Conservation (phyloP, 768 basidiomycete species). For the Coprinopsis marcescibilis region DNA sequence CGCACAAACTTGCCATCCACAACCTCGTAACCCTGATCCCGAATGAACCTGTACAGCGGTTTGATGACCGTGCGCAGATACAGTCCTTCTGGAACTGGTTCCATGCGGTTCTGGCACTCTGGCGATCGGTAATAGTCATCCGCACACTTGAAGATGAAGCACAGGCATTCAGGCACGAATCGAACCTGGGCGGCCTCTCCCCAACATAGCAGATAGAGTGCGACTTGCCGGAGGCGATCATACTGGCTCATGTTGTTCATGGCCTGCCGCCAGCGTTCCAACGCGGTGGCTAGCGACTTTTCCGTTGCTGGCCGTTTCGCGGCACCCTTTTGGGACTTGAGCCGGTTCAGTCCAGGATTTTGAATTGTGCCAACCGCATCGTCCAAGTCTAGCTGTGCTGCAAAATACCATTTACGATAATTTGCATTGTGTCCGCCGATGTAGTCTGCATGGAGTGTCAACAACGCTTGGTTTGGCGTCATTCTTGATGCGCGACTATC, state of each 20-base stretch:
- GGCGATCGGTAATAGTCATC: slow-evolving; percentile 99
- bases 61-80: slow-evolving; percentile 89
- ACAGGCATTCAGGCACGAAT: slow-evolving; percentile 93
- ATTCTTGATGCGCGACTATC: slow-evolving; percentile 96
- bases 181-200: slow-evolving; percentile 97
- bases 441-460: slow-evolving; percentile 97
- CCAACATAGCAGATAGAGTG: slow-evolving; percentile 93
- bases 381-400: slow-evolving; percentile 96
- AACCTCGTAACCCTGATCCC: slow-evolving; percentile 97
- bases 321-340: slow-evolving; percentile 59
- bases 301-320: slow-evolving; percentile 47
- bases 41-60: slow-evolving; percentile 92
- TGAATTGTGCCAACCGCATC: slow-evolving; percentile 91
- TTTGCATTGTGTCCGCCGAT: slow-evolving; percentile 98
- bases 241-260: slow-evolving; percentile 99
- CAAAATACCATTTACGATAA: slow-evolving; percentile 99
- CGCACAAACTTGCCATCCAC: slow-evolving; percentile 92
- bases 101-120: slow-evolving; percentile 92
- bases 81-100: slow-evolving; percentile 92
- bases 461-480: slow-evolving; percentile 91
- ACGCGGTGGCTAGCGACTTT: slow-evolving; percentile 70
- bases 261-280: slow-evolving; percentile 92
- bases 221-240: slow-evolving; percentile 93
- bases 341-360: slow-evolving; percentile 82
- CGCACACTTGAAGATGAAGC: slow-evolving; percentile 99